phyloP scores from a whole-genome alignment of 2,329 filamentous ascomycete genomes.

The Claviceps maximensis region DNA sequence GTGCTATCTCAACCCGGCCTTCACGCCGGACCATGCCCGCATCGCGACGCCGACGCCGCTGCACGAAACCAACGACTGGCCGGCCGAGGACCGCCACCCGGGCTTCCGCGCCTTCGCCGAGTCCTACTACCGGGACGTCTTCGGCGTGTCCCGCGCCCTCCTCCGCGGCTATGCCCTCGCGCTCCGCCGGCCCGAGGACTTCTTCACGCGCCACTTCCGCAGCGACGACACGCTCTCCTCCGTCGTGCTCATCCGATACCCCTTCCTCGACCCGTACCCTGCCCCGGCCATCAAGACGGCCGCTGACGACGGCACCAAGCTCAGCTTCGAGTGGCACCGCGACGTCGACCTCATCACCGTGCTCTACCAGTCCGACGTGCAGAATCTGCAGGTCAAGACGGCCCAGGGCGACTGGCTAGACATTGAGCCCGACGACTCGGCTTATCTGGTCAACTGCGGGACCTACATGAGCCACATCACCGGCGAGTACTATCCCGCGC shows the following conservation, averaged over 20 bases:
- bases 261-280: slow-evolving; percentile 7
- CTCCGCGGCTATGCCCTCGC: slow-evolving; percentile 7
- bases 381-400: slow-evolving; percentile 8
- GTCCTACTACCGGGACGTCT: slow-evolving; percentile 7
- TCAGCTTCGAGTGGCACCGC: slow-evolving; percentile 7
- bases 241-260: slow-evolving; percentile 8
- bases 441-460: slow-evolving; percentile 5
- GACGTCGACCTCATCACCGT: slow-evolving; percentile 8
- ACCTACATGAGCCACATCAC: slow-evolving; percentile 8
- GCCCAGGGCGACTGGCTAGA: slow-evolving; percentile 5
- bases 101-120: slow-evolving; percentile 7
- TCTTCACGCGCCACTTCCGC: slow-evolving; percentile 7
- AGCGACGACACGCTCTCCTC: slow-evolving; percentile 6
- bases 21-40: slow-evolving; percentile 2
- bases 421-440: slow-evolving; percentile 6
- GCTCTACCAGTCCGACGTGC: slow-evolving; percentile 7
- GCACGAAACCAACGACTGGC: slow-evolving; percentile 8
- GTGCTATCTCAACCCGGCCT: slow-evolving; percentile 1
- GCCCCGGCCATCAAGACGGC: slow-evolving; percentile 8
- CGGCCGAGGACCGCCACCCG: slow-evolving; percentile 5
- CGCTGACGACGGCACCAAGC: slow-evolving; percentile 7
- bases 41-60: slow-evolving; percentile 5
- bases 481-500: slow-evolving; percentile 6
- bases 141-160: slow-evolving; percentile 3
- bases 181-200: slow-evolving; percentile 5